Percentiles rank a stretch among this genome's conserved stretches.
phyloP scores from a whole-genome alignment of 2,329 filamentous ascomycete species.

The Pleoardoris graminearum region DNA sequence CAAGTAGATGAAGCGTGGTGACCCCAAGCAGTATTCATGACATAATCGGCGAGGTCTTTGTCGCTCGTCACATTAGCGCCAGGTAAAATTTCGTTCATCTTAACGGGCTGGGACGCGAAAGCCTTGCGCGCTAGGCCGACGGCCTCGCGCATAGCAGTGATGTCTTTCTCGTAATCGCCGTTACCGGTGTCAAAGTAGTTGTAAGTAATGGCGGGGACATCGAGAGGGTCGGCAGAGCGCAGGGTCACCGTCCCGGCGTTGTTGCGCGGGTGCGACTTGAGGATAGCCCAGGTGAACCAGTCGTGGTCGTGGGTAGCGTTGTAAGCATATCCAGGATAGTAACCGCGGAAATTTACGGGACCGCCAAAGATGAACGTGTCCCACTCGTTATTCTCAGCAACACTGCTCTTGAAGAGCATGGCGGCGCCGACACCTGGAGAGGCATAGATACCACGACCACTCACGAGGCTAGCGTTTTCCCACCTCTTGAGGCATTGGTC shows the following conservation, averaged over 20 bases:
- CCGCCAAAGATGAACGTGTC: conserved; percentile 61
- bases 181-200: conserved; percentile 54
- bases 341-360: conserved; percentile 58
- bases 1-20: conserved; percentile 63
- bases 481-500: conserved; percentile 56
- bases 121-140: conserved; percentile 54
- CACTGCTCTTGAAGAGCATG: conserved; percentile 49
- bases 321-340: conserved; percentile 60
- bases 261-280: conserved; percentile 68
- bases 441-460: conserved; percentile 61
- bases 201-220: conserved; percentile 61
- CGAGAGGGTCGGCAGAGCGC: conserved; percentile 63
- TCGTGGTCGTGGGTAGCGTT: conserved; percentile 55
- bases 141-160: conserved; percentile 59
- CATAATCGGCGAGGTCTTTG: conserved; percentile 31
- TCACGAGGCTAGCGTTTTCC: conserved; percentile 38
- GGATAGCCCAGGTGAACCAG: conserved; percentile 54
- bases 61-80: conserved; percentile 50
- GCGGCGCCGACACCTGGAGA: conserved; percentile 58
- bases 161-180: conserved; percentile 62
- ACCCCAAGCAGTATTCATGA: conserved; percentile 44
- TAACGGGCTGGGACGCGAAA: conserved; percentile 40
- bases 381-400: conserved; percentile 52
- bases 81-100: conserved; percentile 52
- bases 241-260: conserved; percentile 64